Evolutionary conservation across 306 rosid species (phyloP).

Genomic region (Vigna radiata): DNA sequence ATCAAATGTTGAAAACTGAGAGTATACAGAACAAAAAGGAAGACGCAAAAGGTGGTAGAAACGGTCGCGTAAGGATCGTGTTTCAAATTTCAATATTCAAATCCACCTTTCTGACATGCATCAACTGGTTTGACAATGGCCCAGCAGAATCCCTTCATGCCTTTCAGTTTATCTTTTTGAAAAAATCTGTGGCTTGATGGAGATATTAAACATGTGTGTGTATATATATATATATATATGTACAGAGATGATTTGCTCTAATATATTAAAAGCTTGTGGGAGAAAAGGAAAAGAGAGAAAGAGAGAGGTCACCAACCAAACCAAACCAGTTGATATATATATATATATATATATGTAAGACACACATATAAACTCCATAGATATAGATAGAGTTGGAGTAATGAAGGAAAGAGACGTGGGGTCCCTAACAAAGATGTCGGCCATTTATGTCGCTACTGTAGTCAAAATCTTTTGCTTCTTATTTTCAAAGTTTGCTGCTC

Average conservation of each 20-base stretch:
- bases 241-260: neutral
- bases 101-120: neutral
- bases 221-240: too few relatives aligned
- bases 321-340: too few relatives aligned
- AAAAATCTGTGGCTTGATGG: neutral
- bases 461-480: conserved; percentile 47
- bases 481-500: conserved; percentile 50
- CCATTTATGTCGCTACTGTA: conserved; percentile 48
- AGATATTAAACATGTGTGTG: neutral
- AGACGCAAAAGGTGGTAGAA: neutral
- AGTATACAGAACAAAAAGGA: neutral
- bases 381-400: neutral
- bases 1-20: neutral
- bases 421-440: conserved; percentile 56
- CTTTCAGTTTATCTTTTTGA: neutral
- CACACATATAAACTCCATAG: neutral
- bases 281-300: conserved; percentile 16
- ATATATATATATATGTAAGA: too few relatives aligned
- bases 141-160: neutral
- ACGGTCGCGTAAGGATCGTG: conserved; percentile 7
- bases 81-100: neutral
- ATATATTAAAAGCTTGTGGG: neutral
- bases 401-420: conserved; percentile 30
- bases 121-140: neutral
- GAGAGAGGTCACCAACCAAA: conserved; percentile 51